Evolutionary conservation across 1,284 basidiomycete genomes (phyloP).

Genomic region (Porogramme epimiltina): DNA sequence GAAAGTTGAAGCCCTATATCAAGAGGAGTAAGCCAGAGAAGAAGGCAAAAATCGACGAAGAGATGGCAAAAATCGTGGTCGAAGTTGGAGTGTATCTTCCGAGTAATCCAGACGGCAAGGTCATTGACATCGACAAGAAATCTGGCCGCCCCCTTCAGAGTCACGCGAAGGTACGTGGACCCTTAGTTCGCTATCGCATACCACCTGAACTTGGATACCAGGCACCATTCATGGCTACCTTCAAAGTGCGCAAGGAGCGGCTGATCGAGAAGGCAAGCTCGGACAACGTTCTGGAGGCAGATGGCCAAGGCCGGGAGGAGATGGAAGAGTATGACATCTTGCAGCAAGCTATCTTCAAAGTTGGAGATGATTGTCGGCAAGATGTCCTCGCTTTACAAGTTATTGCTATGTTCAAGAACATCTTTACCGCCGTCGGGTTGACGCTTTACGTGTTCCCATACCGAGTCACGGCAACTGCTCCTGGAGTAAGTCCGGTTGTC

Average conservation of each 20-base stretch:
- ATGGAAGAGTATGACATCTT: slow-evolving; percentile 85
- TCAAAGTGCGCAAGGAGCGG: slow-evolving; percentile 91
- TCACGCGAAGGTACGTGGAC: slow-evolving; percentile 82
- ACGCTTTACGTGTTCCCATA: slow-evolving; percentile 96
- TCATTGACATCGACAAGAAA: slow-evolving; percentile 96
- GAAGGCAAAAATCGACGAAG: slow-evolving; percentile 99
- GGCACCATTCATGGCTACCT: slow-evolving; percentile 99
- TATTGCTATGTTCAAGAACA: slow-evolving; percentile 99
- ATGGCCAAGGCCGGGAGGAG: slow-evolving; percentile 56
- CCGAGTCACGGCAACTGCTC: slow-evolving; percentile 94
- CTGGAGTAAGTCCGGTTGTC: slow-evolving; percentile 68
- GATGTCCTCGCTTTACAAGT: slow-evolving; percentile 96
- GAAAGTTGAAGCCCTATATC: slow-evolving; percentile 96
- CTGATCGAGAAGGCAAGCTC: slow-evolving; percentile 62
- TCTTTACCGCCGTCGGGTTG: slow-evolving; percentile 88
- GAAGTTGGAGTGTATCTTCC: slow-evolving; percentile 96
- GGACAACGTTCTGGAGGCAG: slow-evolving; percentile 69
- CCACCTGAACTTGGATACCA: slow-evolving; percentile 29
- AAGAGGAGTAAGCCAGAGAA: slow-evolving; percentile 97
- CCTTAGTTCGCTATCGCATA: neutral
- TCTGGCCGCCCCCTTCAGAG: slow-evolving; percentile 96
- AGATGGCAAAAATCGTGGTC: slow-evolving; percentile 96
- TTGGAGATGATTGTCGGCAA: slow-evolving; percentile 98
- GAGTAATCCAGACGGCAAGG: slow-evolving; percentile 95
- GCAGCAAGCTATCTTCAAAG: slow-evolving; percentile 99